These are phyloP conservation scores for Ceraceosorus guamensis DNA, from an alignment of 1,284 basidiomycete genomes.

Conservation along the genomic window DNA sequence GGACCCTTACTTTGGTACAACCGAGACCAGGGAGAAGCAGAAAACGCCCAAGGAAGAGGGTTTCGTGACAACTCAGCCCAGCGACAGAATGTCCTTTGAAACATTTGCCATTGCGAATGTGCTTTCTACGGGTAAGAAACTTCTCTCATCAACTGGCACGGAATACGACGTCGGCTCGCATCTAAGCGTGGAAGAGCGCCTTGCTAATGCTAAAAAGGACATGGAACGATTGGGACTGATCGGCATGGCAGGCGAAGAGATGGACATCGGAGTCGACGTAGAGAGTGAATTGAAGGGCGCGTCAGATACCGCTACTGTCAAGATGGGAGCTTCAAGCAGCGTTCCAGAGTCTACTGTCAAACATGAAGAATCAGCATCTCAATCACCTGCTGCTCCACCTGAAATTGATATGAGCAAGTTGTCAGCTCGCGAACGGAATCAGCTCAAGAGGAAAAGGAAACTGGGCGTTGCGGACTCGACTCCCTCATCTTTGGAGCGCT, in stretches of 20 bases:
- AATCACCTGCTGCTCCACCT: constrained; percentile 1
- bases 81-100: constrained; percentile 28
- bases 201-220: constrained; percentile 71
- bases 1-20: constrained; percentile 45
- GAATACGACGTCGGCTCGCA: constrained; percentile 58
- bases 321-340: neutral
- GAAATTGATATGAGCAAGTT: constrained; percentile 42
- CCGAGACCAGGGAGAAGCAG: neutral
- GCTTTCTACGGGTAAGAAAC: constrained; percentile 64
- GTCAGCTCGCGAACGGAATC: constrained; percentile 73
- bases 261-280: constrained; percentile 53
- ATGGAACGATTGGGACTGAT: constrained; percentile 57
- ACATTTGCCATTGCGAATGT: constrained; percentile 63
- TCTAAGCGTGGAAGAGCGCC: constrained; percentile 54
- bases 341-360: neutral
- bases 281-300: constrained; percentile 40
- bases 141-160: constrained; percentile 78
- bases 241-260: constrained; percentile 74
- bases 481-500: too few relatives aligned
- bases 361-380: neutral
- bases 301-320: too few relatives aligned
- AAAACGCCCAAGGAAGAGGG: too few relatives aligned
- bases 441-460: constrained; percentile 83
- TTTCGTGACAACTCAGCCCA: neutral
- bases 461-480: constrained; percentile 30